phyloP scores from a whole-genome alignment of 1,284 basidiomycete species.

The Pseudozyma flocculosa region DNA sequence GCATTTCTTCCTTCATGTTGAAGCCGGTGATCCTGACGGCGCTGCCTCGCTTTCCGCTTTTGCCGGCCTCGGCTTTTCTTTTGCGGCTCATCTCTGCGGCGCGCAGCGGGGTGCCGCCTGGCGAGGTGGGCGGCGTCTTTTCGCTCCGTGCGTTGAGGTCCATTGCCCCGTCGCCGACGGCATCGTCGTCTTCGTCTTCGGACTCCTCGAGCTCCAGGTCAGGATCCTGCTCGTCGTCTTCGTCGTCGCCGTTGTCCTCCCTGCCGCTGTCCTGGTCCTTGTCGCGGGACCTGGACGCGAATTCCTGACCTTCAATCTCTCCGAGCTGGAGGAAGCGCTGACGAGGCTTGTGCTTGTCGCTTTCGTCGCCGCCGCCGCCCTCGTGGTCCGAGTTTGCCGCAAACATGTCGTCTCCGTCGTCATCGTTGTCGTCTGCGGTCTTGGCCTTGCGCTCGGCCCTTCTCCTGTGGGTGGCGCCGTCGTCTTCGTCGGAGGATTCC shows the following conservation, averaged over 20 bases:
- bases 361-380: conserved; percentile 1
- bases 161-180: no score
- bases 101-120: conserved; percentile 15
- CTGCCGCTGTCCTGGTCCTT: conserved; percentile 43
- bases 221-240: conserved; percentile 44
- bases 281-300: conserved; percentile 34
- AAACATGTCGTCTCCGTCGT: conserved; percentile 79
- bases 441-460: conserved; percentile 62
- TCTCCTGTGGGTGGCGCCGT: conserved; percentile 56
- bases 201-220: conserved; percentile 46
- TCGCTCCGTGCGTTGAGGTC: conserved; percentile 43
- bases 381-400: conserved; percentile 58
- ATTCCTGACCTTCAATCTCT: conserved; percentile 69
- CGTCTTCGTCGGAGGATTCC: conserved; percentile 80
- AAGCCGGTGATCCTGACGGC: conserved; percentile 90
- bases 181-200: conserved; percentile 13
- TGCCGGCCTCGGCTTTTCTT: conserved; percentile 1
- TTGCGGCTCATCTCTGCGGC: conserved; percentile 1
- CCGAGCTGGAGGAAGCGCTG: conserved; percentile 63
- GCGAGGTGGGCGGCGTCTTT: conserved; percentile 38
- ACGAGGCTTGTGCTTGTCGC: conserved; percentile 17
- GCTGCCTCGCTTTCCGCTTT: conserved; percentile 64
- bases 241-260: conserved; percentile 13
- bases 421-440: conserved; percentile 60
- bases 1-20: conserved; percentile 99